Evolutionary conservation across 148 eudicot genomes (phyloP).

Genomic region (Rhododendron simsii): DNA sequence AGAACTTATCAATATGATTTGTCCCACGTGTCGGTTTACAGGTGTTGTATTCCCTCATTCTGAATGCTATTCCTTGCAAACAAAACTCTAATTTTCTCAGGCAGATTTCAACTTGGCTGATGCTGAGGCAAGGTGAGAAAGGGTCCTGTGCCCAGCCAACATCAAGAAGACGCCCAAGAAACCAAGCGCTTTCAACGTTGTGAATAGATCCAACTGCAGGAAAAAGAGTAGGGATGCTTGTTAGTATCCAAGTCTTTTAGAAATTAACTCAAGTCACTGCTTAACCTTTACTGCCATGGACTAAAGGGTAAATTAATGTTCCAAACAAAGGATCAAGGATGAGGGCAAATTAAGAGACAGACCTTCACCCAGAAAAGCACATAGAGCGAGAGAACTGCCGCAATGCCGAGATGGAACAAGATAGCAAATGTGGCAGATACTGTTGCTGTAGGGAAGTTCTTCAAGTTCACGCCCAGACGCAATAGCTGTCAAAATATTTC

Average conservation of each 20-base stretch:
- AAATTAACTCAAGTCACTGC: neutral
- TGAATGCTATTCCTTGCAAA: neutral
- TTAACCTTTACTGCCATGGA: neutral
- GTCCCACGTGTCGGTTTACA: neutral
- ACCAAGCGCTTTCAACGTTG: conserved; percentile 77
- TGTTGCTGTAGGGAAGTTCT: conserved; percentile 72
- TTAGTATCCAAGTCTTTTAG: neutral
- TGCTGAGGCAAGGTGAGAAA: conserved; percentile 69
- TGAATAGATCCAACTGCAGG: conserved; percentile 68
- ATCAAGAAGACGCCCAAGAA: conserved; percentile 71
- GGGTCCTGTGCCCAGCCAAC: conserved; percentile 76
- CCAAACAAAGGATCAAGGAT: neutral
- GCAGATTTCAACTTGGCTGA: conserved; percentile 78
- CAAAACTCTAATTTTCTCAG: conserved; percentile 15
- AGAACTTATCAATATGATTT: neutral
- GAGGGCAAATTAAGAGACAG: conserved; percentile 1
- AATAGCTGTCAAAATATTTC: conserved; percentile 46
- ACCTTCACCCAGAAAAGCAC: conserved; percentile 93
- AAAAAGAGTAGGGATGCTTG: neutral
- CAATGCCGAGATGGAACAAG: conserved; percentile 81
- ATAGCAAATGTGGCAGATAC: conserved; percentile 61
- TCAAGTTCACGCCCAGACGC: conserved; percentile 65
- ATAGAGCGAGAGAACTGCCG: conserved; percentile 70
- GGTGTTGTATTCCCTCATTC: neutral
- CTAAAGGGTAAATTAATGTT: neutral